Base-by-base conservation (phyloP, 2,329 filamentous ascomycete genomes). In the Fusarium chaquense region DNA sequence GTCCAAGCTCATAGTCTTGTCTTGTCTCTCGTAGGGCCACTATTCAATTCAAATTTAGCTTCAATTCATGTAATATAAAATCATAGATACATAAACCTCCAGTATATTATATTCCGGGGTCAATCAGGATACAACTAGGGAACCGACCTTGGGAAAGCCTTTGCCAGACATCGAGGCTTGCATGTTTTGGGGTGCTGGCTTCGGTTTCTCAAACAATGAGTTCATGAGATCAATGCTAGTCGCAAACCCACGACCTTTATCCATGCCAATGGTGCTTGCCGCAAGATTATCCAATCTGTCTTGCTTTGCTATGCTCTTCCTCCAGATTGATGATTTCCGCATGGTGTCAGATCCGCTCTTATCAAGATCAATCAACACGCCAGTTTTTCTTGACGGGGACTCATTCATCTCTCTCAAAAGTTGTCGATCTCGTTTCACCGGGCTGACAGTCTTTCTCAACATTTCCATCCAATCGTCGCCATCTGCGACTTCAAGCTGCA, bases 171-270 rank as follows among this genome's bases (percentile, higher is more conserved):
- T 76, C 36, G 83, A 81, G 69, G 83, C 83, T 75, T 86, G 85
- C 57, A 85, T 78, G 73, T 85, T 87, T 74, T 87, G 83, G 55
- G 82, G 80, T 69, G 85, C 85, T 55, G 84, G 85, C 82, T 87
- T 89, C 68, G 89, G 86, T 80, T 91, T 88, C 78, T 92, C 91
- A 80, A 97, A 98, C 58, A 98, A 84, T 49, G 93, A 97, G 78
- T 97, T 95, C 93, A 97, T 98, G 78, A 98, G 84, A 83, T 98
- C 96, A 81, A 98, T 97, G 76, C 92, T 94, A 22, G 92, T 97
- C 22, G 90, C 87, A 79, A 97, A 95, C 1, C 91, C 90, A 69
- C 88, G 88, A 56, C 86, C 84, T 72, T 88, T 85, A 40, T 81
- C 79, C 72, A 77, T 70, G 33, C 74, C 76, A 58, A 78, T 58